These are phyloP conservation scores for Rugonectria rugulosa DNA, from an alignment of 2,329 filamentous ascomycete species.

Conservation along the genomic window DNA sequence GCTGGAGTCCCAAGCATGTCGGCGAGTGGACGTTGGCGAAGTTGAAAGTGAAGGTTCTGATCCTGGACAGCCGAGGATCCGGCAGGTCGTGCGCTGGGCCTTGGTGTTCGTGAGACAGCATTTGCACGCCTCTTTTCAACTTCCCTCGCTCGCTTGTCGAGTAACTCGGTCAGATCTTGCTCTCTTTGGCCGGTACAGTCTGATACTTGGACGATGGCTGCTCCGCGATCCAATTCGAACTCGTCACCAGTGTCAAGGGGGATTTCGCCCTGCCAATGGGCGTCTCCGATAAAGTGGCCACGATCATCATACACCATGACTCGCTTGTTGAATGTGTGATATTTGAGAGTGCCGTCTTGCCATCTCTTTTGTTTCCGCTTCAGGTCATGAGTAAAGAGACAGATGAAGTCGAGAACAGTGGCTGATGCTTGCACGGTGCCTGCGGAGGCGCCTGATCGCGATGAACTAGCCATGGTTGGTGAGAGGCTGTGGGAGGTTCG, in stretches of 20 bases:
- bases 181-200: slow-evolving; percentile 76
- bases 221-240: slow-evolving; percentile 76
- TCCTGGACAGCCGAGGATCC: slow-evolving; percentile 30
- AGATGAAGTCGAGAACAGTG: slow-evolving; percentile 80
- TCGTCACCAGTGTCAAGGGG: slow-evolving; percentile 84
- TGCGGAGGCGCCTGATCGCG: background rate
- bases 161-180: slow-evolving; percentile 78
- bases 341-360: slow-evolving; percentile 90
- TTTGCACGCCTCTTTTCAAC: slow-evolving; percentile 57
- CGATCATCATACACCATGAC: slow-evolving; percentile 89
- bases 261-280: slow-evolving; percentile 76
- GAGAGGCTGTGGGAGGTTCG: no score
- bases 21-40: slow-evolving; percentile 55
- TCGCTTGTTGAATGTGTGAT: slow-evolving; percentile 89
- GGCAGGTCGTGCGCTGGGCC: slow-evolving; percentile 34
- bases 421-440: slow-evolving; percentile 57
- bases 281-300: slow-evolving; percentile 83
- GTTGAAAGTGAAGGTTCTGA: slow-evolving; percentile 44
- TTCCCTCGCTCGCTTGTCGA: slow-evolving; percentile 73
- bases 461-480: slow-evolving; percentile 26
- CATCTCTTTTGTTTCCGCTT: slow-evolving; percentile 89
- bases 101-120: slow-evolving; percentile 48
- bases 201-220: slow-evolving; percentile 80
- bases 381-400: slow-evolving; percentile 87
- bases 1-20: slow-evolving; percentile 41